Conservation (phyloP, 139 green algal species). For the Penium margaritaceum region DNA sequence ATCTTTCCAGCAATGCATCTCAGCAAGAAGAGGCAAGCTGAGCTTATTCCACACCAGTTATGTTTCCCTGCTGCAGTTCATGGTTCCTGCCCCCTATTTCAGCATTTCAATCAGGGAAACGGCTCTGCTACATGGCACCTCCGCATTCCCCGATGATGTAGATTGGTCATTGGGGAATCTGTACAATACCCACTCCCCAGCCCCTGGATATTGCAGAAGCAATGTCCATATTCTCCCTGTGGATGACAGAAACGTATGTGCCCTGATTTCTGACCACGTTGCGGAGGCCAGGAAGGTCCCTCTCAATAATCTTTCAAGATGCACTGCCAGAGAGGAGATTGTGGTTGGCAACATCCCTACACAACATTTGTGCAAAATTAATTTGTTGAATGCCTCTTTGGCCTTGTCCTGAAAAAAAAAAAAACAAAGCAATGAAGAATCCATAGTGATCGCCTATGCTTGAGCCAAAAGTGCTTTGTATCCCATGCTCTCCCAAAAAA, state of each 20-base stretch:
- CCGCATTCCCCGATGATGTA: constrained; percentile 60
- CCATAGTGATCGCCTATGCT: too few relatives aligned
- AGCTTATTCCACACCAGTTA: too few relatives aligned
- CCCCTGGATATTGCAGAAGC: background rate
- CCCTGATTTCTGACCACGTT: background rate
- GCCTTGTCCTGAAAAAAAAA: background rate
- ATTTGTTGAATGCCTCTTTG: background rate
- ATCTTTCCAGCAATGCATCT: too few relatives aligned
- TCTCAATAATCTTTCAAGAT: constrained; percentile 8
- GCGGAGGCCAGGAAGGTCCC: constrained; percentile 7
- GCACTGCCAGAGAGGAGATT: background rate
- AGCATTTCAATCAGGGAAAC: constrained; percentile 51
- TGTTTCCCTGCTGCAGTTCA: too few relatives aligned
- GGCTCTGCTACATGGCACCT: constrained; percentile 33
- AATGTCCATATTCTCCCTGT: constrained; percentile 12
- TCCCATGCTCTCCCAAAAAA: too few relatives aligned
- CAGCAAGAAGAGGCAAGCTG: too few relatives aligned
- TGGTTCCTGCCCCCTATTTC: constrained; percentile 47
- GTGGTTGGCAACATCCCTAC: background rate
- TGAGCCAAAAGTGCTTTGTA: too few relatives aligned
- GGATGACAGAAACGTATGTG: background rate
- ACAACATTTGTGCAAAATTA: background rate
- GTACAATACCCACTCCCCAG: constrained; percentile 15
- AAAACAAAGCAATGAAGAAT: too few relatives aligned
- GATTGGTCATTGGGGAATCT: constrained; percentile 51